phyloP scores from a whole-genome alignment of 2,329 filamentous ascomycete genomes.

The Rutstroemia sydowiana region DNA sequence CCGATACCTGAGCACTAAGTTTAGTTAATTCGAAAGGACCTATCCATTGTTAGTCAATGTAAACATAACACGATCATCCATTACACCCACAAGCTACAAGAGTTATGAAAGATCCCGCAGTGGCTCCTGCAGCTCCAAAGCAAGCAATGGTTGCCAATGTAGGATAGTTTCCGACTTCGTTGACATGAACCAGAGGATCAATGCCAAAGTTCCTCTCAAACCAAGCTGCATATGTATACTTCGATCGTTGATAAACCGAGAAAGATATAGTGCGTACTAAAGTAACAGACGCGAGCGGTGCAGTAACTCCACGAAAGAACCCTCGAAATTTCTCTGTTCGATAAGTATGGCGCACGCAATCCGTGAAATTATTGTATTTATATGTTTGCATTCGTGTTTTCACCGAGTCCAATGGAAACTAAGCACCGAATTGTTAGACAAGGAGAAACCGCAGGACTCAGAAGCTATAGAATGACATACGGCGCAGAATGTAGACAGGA shows the following conservation, averaged over 20 bases:
- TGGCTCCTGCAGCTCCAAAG: conserved; percentile 71
- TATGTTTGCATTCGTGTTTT: conserved; percentile 89
- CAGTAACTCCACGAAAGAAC: conserved; percentile 76
- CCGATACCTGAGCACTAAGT: conserved; percentile 76
- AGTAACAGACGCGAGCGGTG: conserved; percentile 73
- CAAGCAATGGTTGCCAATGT: conserved; percentile 66
- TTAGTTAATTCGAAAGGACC: conserved; percentile 87
- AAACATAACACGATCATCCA: not conserved
- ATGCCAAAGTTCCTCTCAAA: conserved; percentile 59
- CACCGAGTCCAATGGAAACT: conserved; percentile 78
- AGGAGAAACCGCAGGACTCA: not conserved
- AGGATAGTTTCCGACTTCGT: conserved; percentile 61
- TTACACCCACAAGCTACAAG: conserved; percentile 60
- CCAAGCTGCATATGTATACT: conserved; percentile 65
- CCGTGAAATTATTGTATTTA: conserved; percentile 64
- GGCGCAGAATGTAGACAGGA: conserved; percentile 71
- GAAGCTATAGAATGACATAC: conserved; percentile 31
- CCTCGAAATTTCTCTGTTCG: conserved; percentile 62
- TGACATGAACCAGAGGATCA: conserved; percentile 68
- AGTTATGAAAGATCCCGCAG: conserved; percentile 72
- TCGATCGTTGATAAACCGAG: conserved; percentile 71
- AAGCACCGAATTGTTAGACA: conserved; percentile 12
- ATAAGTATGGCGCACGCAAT: conserved; percentile 72
- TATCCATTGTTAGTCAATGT: conserved; percentile 27
- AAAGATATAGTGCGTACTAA: conserved; percentile 72